Base-by-base conservation (phyloP, 2,329 filamentous ascomycete species). In the Xylogone sp. region DNA sequence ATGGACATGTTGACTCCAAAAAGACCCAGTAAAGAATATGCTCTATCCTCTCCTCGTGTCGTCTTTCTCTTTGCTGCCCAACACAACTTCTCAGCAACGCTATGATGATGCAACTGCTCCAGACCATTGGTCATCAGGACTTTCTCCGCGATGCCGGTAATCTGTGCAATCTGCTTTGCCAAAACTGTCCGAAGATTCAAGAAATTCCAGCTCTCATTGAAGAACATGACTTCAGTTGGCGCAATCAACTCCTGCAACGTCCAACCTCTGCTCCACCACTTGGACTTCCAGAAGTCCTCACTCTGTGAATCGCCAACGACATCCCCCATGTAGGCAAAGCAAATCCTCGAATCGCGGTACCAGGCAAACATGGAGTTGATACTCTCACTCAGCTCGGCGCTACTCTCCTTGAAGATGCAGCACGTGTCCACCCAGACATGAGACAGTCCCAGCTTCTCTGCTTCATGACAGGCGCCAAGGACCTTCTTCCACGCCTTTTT, bases 1-100 rank as follows among this genome's bases (percentile, higher is more conserved):
- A 74, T 54, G 0, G 72, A 65, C 68, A 77, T 74, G 27, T 69
- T 66, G 21, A 77, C 63, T 1, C 63, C 61, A 34, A 77, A 76
- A 0, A 77, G 62, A 0, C 74, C 74, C 1, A 77, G 52, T 0
- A 77, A 57, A 3, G 65, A 73, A 45, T 76, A 77, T 0, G 46
- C 48, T 20, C 21, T 53, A 10, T 56, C 75, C 49, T 77, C 73
- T 0, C 50, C 21, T 2, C 68, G 55, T 0, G 62, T 68, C 0
- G 72, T 73, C 2, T 60, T 18, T 0, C 73, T 63, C 6, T 60
- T 51, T 1, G 65, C 57, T 3, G 71, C 71, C 73, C 72, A 60
- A 20, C 47, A 56, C 45, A 58, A 49, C 51, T 54, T 42, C 24
- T 58, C 16, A 66, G 67, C 16, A 66, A 67, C 2, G 67, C 69